Conservation (phyloP, 2,329 filamentous ascomycete genomes). For the Beauveria rudraprayagi region DNA sequence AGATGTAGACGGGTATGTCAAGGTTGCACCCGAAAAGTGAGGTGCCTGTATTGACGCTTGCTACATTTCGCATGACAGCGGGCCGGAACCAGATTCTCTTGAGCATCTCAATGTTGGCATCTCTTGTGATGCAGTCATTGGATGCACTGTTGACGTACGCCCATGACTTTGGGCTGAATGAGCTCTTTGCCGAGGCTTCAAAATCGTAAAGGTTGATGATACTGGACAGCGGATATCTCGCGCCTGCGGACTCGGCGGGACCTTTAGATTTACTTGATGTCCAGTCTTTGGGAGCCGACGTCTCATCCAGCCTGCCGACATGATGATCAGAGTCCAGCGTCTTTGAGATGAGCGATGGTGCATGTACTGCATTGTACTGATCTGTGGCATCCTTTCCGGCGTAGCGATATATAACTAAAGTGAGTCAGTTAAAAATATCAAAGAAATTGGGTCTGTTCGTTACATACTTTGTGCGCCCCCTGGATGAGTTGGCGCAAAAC, state of each 20-base stretch:
- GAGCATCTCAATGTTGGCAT: slow-evolving; percentile 16
- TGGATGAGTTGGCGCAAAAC: slow-evolving; percentile 18
- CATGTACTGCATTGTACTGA: slow-evolving; percentile 19
- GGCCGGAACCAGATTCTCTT: slow-evolving; percentile 19
- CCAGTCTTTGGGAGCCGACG: slow-evolving; percentile 7
- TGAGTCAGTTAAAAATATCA: neutral
- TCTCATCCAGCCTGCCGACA: slow-evolving; percentile 15
- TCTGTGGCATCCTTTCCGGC: slow-evolving; percentile 20
- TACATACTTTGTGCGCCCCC: slow-evolving; percentile 16
- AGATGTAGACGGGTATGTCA: slow-evolving; percentile 17
- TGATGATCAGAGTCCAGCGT: slow-evolving; percentile 12
- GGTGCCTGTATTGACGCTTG: slow-evolving; percentile 12
- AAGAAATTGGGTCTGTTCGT: too few relatives aligned
- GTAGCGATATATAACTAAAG: slow-evolving; percentile 18
- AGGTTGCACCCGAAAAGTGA: slow-evolving; percentile 17
- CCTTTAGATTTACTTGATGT: neutral
- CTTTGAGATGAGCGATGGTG: slow-evolving; percentile 16
- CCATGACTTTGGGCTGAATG: slow-evolving; percentile 16
- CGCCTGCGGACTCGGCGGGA: neutral
- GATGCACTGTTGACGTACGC: slow-evolving; percentile 19
- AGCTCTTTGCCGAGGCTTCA: slow-evolving; percentile 14
- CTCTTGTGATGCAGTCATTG: slow-evolving; percentile 19
- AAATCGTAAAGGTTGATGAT: slow-evolving; percentile 22
- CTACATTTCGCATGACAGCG: slow-evolving; percentile 18
- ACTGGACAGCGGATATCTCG: slow-evolving; percentile 12